A percentile compares a stretch with the other conserved stretches of the same genome.
Conservation (phyloP, 371 early-diverging fungal species). For the Mucor racemosus region DNA sequence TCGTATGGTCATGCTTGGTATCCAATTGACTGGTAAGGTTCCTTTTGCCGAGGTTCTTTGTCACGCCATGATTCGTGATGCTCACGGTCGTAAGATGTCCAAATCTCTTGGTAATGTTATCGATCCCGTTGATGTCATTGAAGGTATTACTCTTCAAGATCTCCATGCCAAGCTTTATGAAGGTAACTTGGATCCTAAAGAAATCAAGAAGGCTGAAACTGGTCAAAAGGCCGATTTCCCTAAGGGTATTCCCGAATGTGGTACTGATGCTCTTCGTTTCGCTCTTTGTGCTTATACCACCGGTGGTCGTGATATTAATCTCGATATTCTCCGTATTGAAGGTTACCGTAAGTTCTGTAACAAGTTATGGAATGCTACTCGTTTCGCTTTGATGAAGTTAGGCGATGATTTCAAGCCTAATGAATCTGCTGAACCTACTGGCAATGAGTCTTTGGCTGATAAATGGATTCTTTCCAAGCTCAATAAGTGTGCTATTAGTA, state of each 20-base stretch:
- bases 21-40: slow-evolving; percentile 92
- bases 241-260: slow-evolving; percentile 98
- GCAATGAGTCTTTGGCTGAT: slow-evolving; percentile 87
- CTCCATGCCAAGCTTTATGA: slow-evolving; percentile 80
- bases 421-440: slow-evolving; percentile 67
- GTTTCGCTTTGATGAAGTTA: slow-evolving; percentile 92
- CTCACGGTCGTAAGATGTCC: slow-evolving; percentile 99
- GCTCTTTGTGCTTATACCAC: slow-evolving; percentile 94
- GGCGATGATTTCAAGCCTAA: slow-evolving; percentile 82
- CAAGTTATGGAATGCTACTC: slow-evolving; percentile 99
- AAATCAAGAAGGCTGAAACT: slow-evolving; percentile 86
- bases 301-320: slow-evolving; percentile 93
- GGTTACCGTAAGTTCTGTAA: slow-evolving; percentile 99
- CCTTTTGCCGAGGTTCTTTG: slow-evolving; percentile 97
- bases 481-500: slow-evolving; percentile 80
- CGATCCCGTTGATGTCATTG: slow-evolving; percentile 98
- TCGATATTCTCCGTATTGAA: slow-evolving; percentile 96
- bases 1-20: slow-evolving; percentile 99
- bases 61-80: slow-evolving; percentile 99
- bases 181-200: slow-evolving; percentile 95
- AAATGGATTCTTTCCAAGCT: slow-evolving; percentile 94
- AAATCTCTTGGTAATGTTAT: slow-evolving; percentile 99
- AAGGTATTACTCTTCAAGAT: slow-evolving; percentile 85
- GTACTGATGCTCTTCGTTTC: slow-evolving; percentile 99
- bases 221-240: slow-evolving; percentile 96